phyloP scores from a whole-genome alignment of 805 yeast species.

The Metschnikowia baotianmanensis region DNA sequence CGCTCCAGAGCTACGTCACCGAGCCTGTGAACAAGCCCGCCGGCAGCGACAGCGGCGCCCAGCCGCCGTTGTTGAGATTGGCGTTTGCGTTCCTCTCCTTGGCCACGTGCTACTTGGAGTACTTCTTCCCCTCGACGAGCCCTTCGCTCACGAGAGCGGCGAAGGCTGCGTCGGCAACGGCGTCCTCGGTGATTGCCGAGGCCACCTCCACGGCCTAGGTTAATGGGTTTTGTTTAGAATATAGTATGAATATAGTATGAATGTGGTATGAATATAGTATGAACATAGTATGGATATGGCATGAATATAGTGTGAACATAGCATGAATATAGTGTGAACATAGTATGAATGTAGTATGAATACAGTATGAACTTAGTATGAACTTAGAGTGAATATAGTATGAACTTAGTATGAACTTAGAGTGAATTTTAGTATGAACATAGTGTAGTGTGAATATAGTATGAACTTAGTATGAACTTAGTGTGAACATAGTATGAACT shows the following conservation, averaged over 20 bases:
- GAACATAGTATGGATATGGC: too few relatives aligned
- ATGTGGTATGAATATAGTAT: too few relatives aligned
- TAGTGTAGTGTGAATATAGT: too few relatives aligned
- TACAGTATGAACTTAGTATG: not conserved
- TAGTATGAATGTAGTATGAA: too few relatives aligned
- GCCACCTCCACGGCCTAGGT: constrained; percentile 12
- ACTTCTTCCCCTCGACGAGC: constrained; percentile 44
- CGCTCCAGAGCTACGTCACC: constrained; percentile 47
- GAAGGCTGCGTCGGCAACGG: constrained; percentile 12
- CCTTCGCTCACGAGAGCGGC: constrained; percentile 29
- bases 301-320: too few relatives aligned
- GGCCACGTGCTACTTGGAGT: constrained; percentile 53
- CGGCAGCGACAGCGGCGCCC: constrained; percentile 24
- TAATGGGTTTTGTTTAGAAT: not conserved
- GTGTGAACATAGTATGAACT: too few relatives aligned
- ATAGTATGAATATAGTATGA: too few relatives aligned
- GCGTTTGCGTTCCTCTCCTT: constrained; percentile 47
- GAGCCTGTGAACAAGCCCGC: constrained; percentile 37
- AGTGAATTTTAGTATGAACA: too few relatives aligned
- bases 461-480: too few relatives aligned
- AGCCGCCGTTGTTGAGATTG: constrained; percentile 49
- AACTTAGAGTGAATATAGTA: too few relatives aligned
- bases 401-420: too few relatives aligned
- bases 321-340: too few relatives aligned
- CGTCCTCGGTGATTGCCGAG: constrained; percentile 14